phyloP scores from a whole-genome alignment of 2,329 filamentous ascomycete genomes.

The Chaetomium strumarium region DNA sequence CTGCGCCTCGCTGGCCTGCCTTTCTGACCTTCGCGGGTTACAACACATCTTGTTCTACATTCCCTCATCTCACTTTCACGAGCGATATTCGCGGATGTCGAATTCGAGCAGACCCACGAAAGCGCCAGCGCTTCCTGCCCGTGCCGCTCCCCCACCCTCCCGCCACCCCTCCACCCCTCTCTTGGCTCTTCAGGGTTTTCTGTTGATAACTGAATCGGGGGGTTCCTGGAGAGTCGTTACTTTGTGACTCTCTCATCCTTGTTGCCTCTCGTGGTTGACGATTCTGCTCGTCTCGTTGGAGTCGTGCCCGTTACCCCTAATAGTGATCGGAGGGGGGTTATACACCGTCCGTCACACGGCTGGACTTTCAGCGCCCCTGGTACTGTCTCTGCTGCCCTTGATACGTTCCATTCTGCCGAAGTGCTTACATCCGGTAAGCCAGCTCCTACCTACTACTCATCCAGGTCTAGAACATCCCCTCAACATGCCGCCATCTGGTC shows the following conservation, averaged over 20 bases:
- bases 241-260: slow-evolving; percentile 7
- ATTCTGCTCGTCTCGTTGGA: neutral
- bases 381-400: slow-evolving; percentile 8
- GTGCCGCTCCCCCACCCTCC: slow-evolving; percentile 12
- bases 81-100: slow-evolving; percentile 3
- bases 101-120: slow-evolving; percentile 9
- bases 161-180: slow-evolving; percentile 8
- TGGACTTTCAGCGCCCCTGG: slow-evolving; percentile 14
- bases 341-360: neutral
- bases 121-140: slow-evolving; percentile 19
- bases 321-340: neutral
- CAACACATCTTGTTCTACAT: neutral
- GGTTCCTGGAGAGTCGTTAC: slow-evolving; percentile 21
- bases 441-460: neutral
- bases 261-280: slow-evolving; percentile 1
- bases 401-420: neutral
- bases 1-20: slow-evolving; percentile 7
- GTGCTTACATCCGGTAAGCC: no score
- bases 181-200: slow-evolving; percentile 11
- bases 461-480: slow-evolving; percentile 1
- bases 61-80: neutral
- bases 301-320: neutral
- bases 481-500: no score
- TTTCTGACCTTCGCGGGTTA: neutral
- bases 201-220: slow-evolving; percentile 14